Evolutionary conservation across 768 basidiomycete species (phyloP).

Genomic region (Leucosporidium creatinivorum): DNA sequence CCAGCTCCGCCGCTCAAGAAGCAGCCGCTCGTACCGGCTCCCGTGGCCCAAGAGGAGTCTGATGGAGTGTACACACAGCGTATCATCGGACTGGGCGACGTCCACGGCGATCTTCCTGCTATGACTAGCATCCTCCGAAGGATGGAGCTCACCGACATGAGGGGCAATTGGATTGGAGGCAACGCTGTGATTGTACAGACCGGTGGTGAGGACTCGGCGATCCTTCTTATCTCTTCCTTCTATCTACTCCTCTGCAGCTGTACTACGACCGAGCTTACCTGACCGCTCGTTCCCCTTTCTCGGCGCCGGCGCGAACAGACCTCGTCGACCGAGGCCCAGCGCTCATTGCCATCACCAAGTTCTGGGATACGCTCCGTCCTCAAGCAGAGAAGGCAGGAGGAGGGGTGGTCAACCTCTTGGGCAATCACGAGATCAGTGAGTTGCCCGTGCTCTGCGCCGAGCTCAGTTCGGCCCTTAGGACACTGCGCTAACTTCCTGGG

Average conservation of each 20-base stretch:
- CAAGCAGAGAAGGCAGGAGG: slow-evolving; percentile 67
- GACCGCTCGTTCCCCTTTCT: background rate
- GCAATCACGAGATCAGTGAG: slow-evolving; percentile 81
- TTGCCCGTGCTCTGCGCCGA: too few species aligned
- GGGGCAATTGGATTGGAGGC: slow-evolving; percentile 71
- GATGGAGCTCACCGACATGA: slow-evolving; percentile 63
- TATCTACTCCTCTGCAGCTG: background rate
- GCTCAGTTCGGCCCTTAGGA: too few species aligned
- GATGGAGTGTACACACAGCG: background rate
- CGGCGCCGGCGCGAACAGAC: slow-evolving; percentile 13
- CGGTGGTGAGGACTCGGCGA: slow-evolving; percentile 61
- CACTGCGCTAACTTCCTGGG: too few species aligned
- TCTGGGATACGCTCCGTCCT: slow-evolving; percentile 73
- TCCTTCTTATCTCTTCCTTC: slow-evolving; percentile 4
- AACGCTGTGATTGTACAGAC: slow-evolving; percentile 88
- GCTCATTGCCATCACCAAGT: slow-evolving; percentile 72
- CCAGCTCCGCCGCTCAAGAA: background rate
- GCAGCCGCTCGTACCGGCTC: background rate
- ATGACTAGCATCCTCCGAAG: slow-evolving; percentile 72
- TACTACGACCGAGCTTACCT: slow-evolving; percentile 8
- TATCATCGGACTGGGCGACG: slow-evolving; percentile 61
- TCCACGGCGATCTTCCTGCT: slow-evolving; percentile 82
- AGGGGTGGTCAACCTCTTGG: slow-evolving; percentile 65
- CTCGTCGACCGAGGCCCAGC: slow-evolving; percentile 64
- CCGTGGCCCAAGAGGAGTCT: background rate